Evolutionary conservation across 352 stramenopile genomes (phyloP).

Genomic region (Pythium rishiriense): DNA sequence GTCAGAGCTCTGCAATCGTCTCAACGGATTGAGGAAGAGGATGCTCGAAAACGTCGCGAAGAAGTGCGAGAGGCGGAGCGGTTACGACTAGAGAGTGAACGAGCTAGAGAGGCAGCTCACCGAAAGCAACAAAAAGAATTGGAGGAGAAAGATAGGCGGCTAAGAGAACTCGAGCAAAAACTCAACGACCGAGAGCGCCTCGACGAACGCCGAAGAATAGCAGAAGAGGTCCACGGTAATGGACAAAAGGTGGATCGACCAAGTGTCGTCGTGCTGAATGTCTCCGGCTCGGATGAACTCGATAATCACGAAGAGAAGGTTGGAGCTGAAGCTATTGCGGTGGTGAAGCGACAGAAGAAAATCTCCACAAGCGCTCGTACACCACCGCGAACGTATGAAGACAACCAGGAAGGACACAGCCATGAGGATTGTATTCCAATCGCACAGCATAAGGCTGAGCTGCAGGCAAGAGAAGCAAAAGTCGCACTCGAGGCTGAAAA

Average conservation of each 20-base stretch:
- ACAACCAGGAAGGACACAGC: constrained; percentile 17
- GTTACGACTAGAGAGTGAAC: constrained; percentile 40
- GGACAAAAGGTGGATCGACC: constrained; percentile 31
- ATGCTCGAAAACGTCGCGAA: constrained; percentile 25
- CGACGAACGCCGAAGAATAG: constrained; percentile 19
- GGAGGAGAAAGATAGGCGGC: constrained; percentile 51
- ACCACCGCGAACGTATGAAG: neutral
- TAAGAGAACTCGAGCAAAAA: constrained; percentile 48
- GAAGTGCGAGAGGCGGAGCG: constrained; percentile 24
- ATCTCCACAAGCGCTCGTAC: neutral
- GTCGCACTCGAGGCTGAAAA: constrained; percentile 52
- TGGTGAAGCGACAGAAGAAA: constrained; percentile 25
- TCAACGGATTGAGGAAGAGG: constrained; percentile 45
- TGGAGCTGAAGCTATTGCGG: constrained; percentile 21
- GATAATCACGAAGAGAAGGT: constrained; percentile 33
- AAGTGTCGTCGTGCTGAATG: constrained; percentile 63
- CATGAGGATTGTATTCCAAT: constrained; percentile 37
- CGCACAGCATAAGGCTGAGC: constrained; percentile 57
- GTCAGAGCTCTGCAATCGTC: constrained; percentile 33
- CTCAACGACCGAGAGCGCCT: constrained; percentile 48
- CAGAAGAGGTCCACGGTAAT: constrained; percentile 9
- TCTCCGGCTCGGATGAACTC: constrained; percentile 41
- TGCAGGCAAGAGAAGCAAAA: constrained; percentile 55
- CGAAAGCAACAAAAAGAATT: constrained; percentile 51
- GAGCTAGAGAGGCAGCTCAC: constrained; percentile 32